Evolutionary conservation across 805 yeast species (phyloP).

Genomic region (Starmerella floris): DNA sequence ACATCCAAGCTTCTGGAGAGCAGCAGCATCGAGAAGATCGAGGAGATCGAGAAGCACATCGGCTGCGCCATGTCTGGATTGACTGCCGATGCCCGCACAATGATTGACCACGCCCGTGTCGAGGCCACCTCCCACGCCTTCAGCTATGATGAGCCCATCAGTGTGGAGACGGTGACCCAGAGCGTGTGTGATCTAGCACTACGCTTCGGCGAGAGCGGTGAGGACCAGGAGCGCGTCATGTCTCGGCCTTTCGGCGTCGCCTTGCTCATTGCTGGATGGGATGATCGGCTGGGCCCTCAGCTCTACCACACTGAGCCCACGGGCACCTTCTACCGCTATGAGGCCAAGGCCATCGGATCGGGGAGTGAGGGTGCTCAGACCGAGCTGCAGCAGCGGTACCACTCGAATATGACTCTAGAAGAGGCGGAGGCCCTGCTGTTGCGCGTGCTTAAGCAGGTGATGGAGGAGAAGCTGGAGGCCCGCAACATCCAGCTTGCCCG

Average conservation of each 20-base stretch:
- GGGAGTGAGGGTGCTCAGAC: slow-evolving; percentile 99
- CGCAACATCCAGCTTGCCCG: slow-evolving; percentile 90
- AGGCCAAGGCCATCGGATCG: slow-evolving; percentile 97
- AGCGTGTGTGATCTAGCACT: slow-evolving; percentile 93
- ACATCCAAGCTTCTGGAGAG: slow-evolving; percentile 84
- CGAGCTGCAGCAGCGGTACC: slow-evolving; percentile 92
- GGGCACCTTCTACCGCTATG: slow-evolving; percentile 93
- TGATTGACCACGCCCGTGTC: slow-evolving; percentile 97
- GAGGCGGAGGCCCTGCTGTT: slow-evolving; percentile 87
- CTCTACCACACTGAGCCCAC: slow-evolving; percentile 97
- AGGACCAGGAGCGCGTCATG: slow-evolving; percentile 90
- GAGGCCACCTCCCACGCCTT: slow-evolving; percentile 67
- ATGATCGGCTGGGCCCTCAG: slow-evolving; percentile 83
- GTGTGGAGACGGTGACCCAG: slow-evolving; percentile 88
- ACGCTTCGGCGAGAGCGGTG: slow-evolving; percentile 83
- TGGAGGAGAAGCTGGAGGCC: slow-evolving; percentile 96
- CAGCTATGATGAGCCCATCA: slow-evolving; percentile 82
- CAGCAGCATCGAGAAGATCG: slow-evolving; percentile 87
- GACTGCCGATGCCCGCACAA: slow-evolving; percentile 96
- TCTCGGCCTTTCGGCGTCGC: slow-evolving; percentile 99
- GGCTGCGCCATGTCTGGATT: slow-evolving; percentile 99
- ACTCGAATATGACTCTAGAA: slow-evolving; percentile 65
- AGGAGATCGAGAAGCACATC: slow-evolving; percentile 83
- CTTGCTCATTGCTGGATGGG: slow-evolving; percentile 84
- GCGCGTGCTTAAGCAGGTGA: slow-evolving; percentile 87